Base-by-base conservation (phyloP, 768 basidiomycete genomes). In the Strobilomyces echinocephalus region DNA sequence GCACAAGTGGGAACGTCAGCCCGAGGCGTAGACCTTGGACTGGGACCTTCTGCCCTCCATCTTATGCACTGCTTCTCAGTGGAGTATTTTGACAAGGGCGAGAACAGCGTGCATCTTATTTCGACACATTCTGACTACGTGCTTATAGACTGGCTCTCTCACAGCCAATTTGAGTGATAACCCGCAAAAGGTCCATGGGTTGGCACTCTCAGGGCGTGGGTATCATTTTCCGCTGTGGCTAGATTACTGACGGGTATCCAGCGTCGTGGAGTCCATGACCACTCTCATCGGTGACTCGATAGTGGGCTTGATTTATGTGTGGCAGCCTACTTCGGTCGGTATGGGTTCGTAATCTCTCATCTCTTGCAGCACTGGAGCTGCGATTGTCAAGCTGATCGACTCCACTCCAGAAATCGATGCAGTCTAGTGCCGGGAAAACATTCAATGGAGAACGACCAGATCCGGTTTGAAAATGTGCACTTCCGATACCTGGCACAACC, bases 61-160 rank as follows among this genome's bases (percentile, higher is more conserved):
- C 79, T 18, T 8, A 41, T 35, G 53, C 42, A 53, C 10, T 21
- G 10, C 48, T 46, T 55, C 30, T 30, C 24, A 87, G 84, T 91
- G 60, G 87, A 85, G 56, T 95, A 85, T 76, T 97, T 95, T 54
- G 93, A 97, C 71, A 84, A 82, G 71, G 90, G 92, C 24, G 82
- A 85, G 69, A 83, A 97, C 66, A 88, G 77, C 53, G 84, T 84
- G 68, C 60, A 81, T 72, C 9, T 1, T 21, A 7, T 11, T 24
- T 8, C 10, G 2, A 14, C 28, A 9, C 1, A 8, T 24, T 16
- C 26, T 49, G 15, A 62, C 28, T 5, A 26, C 5, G 1, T 24
- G 3, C n/a, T 20, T 50, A 6, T 62, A 86, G 80, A 87, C 91
- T 11, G 95, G 95, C 53, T 77, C 80, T 40, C 75, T 50, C 73